Conservation (phyloP, 306 rosid genomes). For the Trifolium repens region DNA sequence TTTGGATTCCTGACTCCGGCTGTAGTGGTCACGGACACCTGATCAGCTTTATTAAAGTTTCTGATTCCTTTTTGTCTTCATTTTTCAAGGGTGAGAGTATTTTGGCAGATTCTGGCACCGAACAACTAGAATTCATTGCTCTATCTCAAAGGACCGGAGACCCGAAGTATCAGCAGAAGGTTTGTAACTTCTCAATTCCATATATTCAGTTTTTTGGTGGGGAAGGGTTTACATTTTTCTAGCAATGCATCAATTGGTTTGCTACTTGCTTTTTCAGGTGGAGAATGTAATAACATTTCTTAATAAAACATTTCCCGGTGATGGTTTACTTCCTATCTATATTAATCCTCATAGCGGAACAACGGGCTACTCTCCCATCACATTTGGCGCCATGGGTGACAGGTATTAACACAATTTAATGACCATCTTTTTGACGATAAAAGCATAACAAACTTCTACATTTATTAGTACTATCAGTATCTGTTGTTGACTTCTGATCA, state of each 20-base stretch:
- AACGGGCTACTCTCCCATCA: conserved; percentile 65
- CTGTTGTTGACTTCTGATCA: conserved; percentile 25
- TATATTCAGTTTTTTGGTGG: background rate
- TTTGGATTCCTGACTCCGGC: conserved; percentile 21
- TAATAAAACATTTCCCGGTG: conserved; percentile 84
- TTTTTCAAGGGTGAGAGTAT: conserved; percentile 86
- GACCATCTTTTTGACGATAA: conserved; percentile 32
- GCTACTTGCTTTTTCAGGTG: conserved; percentile 62
- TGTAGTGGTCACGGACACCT: background rate
- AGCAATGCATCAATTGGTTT: conserved; percentile 44
- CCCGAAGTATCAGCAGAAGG: conserved; percentile 92
- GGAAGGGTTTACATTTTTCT: conserved; percentile 19
- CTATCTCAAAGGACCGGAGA: conserved; percentile 98
- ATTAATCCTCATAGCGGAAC: conserved; percentile 74
- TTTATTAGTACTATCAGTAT: conserved; percentile 28
- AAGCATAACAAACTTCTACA: conserved; percentile 17
- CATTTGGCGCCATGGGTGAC: conserved; percentile 99
- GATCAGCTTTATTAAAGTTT: conserved; percentile 35
- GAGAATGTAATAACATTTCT: conserved; percentile 77
- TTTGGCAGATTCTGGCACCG: conserved; percentile 97
- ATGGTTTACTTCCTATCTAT: conserved; percentile 95
- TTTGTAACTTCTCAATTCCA: conserved; percentile 37
- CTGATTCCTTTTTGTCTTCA: conserved; percentile 38
- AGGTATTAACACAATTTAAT: conserved; percentile 59
- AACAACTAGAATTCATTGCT: conserved; percentile 96